Conservation (phyloP, 768 basidiomycete species). For the Boletus pseudopeckii region DNA sequence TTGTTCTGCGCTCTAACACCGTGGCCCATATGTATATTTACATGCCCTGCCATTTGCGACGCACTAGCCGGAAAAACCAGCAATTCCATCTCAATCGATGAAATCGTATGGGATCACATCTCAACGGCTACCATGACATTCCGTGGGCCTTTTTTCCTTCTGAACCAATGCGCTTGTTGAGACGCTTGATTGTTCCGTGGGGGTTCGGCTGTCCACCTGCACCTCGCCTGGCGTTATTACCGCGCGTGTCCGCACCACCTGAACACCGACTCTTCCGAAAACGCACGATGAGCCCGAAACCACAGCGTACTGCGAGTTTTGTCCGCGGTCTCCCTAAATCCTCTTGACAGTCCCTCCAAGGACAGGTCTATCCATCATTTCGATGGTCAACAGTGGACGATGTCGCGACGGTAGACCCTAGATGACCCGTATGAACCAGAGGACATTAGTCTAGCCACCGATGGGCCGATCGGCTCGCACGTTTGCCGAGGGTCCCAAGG, state of each 20-base stretch:
- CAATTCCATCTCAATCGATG: not conserved
- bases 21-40: not conserved
- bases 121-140: not conserved
- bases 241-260: slow-evolving; percentile 2
- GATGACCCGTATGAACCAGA: not conserved
- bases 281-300: not conserved
- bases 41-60: too few relatives aligned
- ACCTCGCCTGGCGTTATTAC: slow-evolving; percentile 9
- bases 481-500: not conserved
- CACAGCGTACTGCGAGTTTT: not conserved
- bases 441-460: slow-evolving; percentile 2
- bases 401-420: not conserved
- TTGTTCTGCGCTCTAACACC: slow-evolving; percentile 19
- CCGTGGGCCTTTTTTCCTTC: not conserved
- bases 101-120: not conserved
- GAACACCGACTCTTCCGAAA: not conserved
- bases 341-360: not conserved
- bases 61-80: not conserved
- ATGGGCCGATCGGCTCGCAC: slow-evolving; percentile 22
- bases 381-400: not conserved
- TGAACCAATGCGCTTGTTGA: not conserved
- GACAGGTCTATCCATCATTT: not conserved
- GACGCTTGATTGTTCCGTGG: not conserved
- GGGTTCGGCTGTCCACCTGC: not conserved
- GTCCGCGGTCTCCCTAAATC: not conserved